phyloP scores from a whole-genome alignment of 2,329 filamentous ascomycete genomes.

The Fusarium poae region DNA sequence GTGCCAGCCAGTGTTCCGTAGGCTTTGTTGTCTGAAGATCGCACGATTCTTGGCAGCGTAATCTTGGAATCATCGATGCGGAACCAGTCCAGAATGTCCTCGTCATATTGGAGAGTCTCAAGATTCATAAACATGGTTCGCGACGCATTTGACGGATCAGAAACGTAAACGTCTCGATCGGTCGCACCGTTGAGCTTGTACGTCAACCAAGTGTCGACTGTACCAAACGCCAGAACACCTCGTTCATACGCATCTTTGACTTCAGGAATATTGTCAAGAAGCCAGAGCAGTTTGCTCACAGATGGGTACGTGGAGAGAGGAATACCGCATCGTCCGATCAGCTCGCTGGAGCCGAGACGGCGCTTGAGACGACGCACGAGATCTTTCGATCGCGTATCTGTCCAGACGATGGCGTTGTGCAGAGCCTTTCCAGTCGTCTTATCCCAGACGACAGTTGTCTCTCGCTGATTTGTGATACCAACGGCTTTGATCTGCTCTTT shows the following conservation, averaged over 20 bases:
- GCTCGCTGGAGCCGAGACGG: constrained; percentile 73
- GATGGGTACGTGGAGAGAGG: constrained; percentile 87
- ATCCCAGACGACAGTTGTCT: constrained; percentile 86
- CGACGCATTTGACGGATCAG: constrained; percentile 85
- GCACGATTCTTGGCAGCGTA: constrained; percentile 80
- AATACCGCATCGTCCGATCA: constrained; percentile 77
- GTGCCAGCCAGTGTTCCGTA: constrained; percentile 76
- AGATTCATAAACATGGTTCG: constrained; percentile 89
- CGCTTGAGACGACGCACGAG: constrained; percentile 80
- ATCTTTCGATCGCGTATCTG: constrained; percentile 80
- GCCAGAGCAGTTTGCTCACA: constrained; percentile 82
- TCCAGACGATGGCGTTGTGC: constrained; percentile 87
- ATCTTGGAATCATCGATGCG: constrained; percentile 77
- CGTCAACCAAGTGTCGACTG: constrained; percentile 83
- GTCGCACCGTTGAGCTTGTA: constrained; percentile 82
- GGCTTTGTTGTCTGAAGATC: constrained; percentile 75
- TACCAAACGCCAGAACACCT: constrained; percentile 80
- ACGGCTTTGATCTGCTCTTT: constrained; percentile 78
- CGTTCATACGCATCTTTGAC: constrained; percentile 79
- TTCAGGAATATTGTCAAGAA: constrained; percentile 75
- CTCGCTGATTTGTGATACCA: constrained; percentile 86
- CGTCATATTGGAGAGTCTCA: constrained; percentile 79
- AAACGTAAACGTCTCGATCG: constrained; percentile 75
- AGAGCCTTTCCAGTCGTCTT: constrained; percentile 80
- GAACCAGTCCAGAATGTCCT: constrained; percentile 80